Evolutionary conservation across 2,329 filamentous ascomycete genomes (phyloP), one percentile per base, ranked within the genome.

Genomic region (Botrytis byssoidea): DNA sequence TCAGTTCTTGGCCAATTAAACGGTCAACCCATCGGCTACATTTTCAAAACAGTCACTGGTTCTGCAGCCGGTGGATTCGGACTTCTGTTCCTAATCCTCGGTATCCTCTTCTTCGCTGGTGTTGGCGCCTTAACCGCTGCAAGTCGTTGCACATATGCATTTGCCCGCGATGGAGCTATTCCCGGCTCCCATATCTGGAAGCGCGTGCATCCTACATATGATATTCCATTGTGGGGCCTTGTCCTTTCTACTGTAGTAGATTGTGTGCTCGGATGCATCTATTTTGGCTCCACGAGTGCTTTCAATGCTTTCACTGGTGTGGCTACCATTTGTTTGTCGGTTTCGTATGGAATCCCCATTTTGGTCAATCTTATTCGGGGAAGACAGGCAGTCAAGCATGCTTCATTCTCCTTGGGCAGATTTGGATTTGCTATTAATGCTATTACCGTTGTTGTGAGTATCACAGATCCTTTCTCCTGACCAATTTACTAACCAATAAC

Each of bases 221-320:
- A 91, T 73, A 89, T 95, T 72, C 93, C 93, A 0, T 83, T 95
- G 1, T 89, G 86, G 85, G 91, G 90, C 1, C 85, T 95, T 10
- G 83, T 90, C 4, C 85, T 95, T 3, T 93, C 91, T 0, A 90
- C 91, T 0, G 79, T 85, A 0, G 88, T 95, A 61, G 90, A 92
- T 81, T 92, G 89, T 77, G 83, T 94, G 18, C 86, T 95, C 0
- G 92, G 92, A 0, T 86, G 93, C 76, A 94, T 95, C 81, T 95
- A 93, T 83, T 93, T 95, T 76, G 93, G 93, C 16, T 92, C 90
- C 1, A 88, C 88, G 0, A 91, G 92, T 0, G 93, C 93, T 0
- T 95, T 95, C 84, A 92, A 91, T 84, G 91, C 89, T 16, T 94
- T 95, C 82, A 94, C 92, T 0, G 92, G 92, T 42, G 92, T 94